Evolutionary conservation across 1,284 basidiomycete genomes (phyloP).

Genomic region (Tausonia pullulans): DNA sequence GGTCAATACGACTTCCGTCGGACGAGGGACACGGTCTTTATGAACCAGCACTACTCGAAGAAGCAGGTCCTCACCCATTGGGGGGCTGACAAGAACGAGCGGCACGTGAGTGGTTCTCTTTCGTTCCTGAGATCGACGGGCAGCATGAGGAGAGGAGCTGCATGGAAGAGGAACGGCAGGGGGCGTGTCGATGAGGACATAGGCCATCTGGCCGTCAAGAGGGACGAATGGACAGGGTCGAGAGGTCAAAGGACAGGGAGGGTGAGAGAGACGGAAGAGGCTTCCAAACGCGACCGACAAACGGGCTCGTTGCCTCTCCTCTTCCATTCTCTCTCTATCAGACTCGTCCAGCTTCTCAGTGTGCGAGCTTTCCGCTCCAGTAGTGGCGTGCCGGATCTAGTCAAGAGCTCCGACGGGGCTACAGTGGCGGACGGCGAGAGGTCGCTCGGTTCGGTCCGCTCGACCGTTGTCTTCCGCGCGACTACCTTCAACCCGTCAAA

Average conservation of each 20-base stretch:
- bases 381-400: too few relatives aligned
- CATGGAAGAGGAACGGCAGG: background rate
- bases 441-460: background rate
- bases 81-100: conserved; percentile 5
- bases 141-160: background rate
- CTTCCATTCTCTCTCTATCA: background rate
- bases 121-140: background rate
- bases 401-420: too few relatives aligned
- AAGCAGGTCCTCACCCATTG: conserved; percentile 8
- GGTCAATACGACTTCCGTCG: conserved; percentile 3
- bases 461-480: background rate
- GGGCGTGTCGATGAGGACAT: background rate
- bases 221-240: too few relatives aligned
- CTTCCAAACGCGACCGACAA: too few relatives aligned
- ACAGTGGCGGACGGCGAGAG: too few relatives aligned
- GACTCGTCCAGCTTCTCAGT: too few relatives aligned
- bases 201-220: too few relatives aligned
- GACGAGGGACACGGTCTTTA: conserved; percentile 4
- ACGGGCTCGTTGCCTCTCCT: background rate
- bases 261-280: too few relatives aligned
- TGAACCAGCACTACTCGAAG: conserved; percentile 2
- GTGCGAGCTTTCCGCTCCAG: too few relatives aligned
- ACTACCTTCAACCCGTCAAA: background rate
- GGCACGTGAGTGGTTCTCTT: background rate
- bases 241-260: too few relatives aligned